Percentiles rank a stretch among this genome's conserved stretches.
phyloP scores from a whole-genome alignment of 2,329 filamentous ascomycete species.

The Huntiella abstrusa region DNA sequence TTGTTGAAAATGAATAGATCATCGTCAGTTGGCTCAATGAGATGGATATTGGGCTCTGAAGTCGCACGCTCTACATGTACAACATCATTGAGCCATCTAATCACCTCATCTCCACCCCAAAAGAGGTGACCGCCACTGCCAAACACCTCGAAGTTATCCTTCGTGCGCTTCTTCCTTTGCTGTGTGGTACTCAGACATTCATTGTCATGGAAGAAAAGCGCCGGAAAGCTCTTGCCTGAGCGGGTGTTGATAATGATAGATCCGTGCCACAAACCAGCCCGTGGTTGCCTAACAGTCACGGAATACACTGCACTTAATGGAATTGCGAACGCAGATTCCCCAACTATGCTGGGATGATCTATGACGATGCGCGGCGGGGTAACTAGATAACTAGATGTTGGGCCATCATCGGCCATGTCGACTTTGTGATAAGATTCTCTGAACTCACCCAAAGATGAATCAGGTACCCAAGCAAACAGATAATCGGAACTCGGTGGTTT shows the following conservation, averaged over 20 bases:
- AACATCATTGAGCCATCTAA: constrained; percentile 78
- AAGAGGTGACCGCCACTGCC: constrained; percentile 72
- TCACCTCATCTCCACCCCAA: constrained; percentile 91
- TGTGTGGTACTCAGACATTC: constrained; percentile 92
- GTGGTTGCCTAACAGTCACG: constrained; percentile 74
- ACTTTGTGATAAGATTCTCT: constrained; percentile 89
- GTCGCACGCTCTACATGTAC: constrained; percentile 64
- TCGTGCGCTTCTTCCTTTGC: constrained; percentile 72
- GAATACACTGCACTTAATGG: constrained; percentile 84
- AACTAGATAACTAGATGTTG: constrained; percentile 75
- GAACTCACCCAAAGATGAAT: constrained; percentile 68
- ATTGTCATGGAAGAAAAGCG: constrained; percentile 91
- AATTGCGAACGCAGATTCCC: constrained; percentile 78
- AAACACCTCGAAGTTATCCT: constrained; percentile 80
- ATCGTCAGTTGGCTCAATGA: constrained; percentile 72
- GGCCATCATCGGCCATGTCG: constrained; percentile 67
- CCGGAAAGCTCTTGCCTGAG: constrained; percentile 81
- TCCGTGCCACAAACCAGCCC: constrained; percentile 95
- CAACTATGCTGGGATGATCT: constrained; percentile 40
- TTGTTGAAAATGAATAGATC: constrained; percentile 59
- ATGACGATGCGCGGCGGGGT: constrained; percentile 78
- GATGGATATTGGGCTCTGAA: constrained; percentile 76
- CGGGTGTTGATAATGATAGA: constrained; percentile 84
- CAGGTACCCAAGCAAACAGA: constrained; percentile 83
- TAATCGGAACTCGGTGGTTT: constrained; percentile 48